phyloP scores from a whole-genome alignment of 257 asterid genomes.

The Voacanga thouarsii region DNA sequence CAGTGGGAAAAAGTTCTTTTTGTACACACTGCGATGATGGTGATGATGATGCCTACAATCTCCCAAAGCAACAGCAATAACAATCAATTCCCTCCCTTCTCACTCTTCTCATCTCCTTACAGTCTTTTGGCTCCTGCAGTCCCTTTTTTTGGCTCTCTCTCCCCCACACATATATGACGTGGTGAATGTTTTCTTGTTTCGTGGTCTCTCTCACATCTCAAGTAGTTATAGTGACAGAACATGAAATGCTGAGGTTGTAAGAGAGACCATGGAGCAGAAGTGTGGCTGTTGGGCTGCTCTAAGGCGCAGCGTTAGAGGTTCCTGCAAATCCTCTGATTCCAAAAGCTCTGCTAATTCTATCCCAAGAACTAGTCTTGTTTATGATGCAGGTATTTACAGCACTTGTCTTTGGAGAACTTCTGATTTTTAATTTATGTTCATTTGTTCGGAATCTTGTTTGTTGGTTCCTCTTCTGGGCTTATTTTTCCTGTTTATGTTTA shows the following conservation, averaged over 20 bases:
- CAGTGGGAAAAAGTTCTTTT: slow-evolving; percentile 65
- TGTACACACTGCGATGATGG: slow-evolving; percentile 75
- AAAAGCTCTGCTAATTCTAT: slow-evolving; percentile 48
- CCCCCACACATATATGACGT: slow-evolving; percentile 31
- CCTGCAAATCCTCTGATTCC: slow-evolving; percentile 53
- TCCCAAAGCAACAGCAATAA: slow-evolving; percentile 39
- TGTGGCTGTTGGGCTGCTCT: slow-evolving; percentile 89
- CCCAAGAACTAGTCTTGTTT: slow-evolving; percentile 81
- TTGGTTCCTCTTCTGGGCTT: background rate
- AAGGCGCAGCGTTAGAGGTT: slow-evolving; percentile 47
- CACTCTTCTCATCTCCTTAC: slow-evolving; percentile 16
- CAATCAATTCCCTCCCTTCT: slow-evolving; percentile 30
- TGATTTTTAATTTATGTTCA: slow-evolving; percentile 3
- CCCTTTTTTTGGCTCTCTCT: slow-evolving; percentile 16
- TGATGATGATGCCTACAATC: slow-evolving; percentile 53
- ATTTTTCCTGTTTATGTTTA: background rate
- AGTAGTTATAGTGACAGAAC: slow-evolving; percentile 18
- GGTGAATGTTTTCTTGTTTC: slow-evolving; percentile 30
- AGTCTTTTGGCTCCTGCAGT: slow-evolving; percentile 23
- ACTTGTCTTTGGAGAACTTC: background rate
- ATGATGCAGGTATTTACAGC: slow-evolving; percentile 64
- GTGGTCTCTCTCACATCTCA: slow-evolving; percentile 21
- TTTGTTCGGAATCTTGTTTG: background rate
- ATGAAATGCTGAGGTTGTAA: slow-evolving; percentile 24
- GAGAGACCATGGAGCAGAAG: slow-evolving; percentile 47